Base-by-base conservation (phyloP, 2,329 filamentous ascomycete genomes). In the Pestalotiopsis sp. region DNA sequence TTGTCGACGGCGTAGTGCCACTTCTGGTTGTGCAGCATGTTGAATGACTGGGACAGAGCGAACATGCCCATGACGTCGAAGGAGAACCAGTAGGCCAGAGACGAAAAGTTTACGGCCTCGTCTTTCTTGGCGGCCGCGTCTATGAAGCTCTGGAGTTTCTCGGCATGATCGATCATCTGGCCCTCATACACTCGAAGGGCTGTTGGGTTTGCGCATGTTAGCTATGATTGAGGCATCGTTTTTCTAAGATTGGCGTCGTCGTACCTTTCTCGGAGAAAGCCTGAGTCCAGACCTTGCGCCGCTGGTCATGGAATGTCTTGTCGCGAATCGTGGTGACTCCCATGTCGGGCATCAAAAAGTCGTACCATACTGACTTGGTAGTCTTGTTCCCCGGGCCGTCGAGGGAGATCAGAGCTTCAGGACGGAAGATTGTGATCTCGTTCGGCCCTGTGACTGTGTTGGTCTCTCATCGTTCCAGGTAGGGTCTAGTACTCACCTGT, bases 271-370 rank as follows among this genome's bases (percentile, higher is more conserved):
- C 31, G 9, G 67, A 17, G 6, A 72, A 61, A n/a, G 69, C 70
- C 6, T 71, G 70, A 49, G 71, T 70, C 71, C 71, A 72, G 60
- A 45, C 31, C 31, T 69, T 70, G 3, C 71, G 71, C 25, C 71
- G 71, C 7, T 57, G 39, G 0, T 25, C 62, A 25, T 72, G 71
- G 20, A 64, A 68, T 13, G 69, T 27, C 38, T 70, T 72, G 13
- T 39, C 65, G 14, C 71, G 69, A 13, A 70, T 65, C 1, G 70
- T 67, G 41, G 62, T 70, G 13, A 72, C 17, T 7, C 70, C 39
- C 45, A 70, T 39, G 6, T 67, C 67, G 3, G 71, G 71, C 2
- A 39, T 39, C 13, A 71, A 7, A 49, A 70, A 58, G 63, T 72
- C 71, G 25, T 72, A 72, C 56, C 49, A 67, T 4, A 67, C 60